phyloP scores from a whole-genome alignment of 495 filamentous ascomycete genomes.

The Collariella sp. region DNA sequence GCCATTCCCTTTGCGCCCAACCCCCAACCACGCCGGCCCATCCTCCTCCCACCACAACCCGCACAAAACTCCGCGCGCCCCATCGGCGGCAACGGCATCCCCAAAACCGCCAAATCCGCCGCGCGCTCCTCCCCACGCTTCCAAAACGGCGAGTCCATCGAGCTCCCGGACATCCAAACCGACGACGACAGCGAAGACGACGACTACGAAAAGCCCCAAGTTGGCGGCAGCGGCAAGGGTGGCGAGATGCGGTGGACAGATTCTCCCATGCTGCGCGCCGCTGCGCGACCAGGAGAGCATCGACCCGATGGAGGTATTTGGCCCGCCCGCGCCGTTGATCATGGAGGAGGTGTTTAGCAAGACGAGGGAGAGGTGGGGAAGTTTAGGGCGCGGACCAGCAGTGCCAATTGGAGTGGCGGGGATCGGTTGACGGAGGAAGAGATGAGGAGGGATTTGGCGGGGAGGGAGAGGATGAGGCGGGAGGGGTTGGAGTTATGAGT shows the following conservation, averaged over 20 bases:
- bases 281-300: conserved; percentile 71
- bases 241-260: conserved; percentile 60
- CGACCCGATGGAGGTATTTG: conserved; percentile 84
- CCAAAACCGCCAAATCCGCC: conserved; percentile 43
- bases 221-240: conserved; percentile 46
- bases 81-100: conserved; percentile 29
- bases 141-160: conserved; percentile 70
- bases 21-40: conserved; percentile 42
- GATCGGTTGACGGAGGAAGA: conserved; percentile 88
- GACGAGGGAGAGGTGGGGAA: conserved; percentile 71
- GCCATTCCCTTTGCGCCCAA: conserved; percentile 81
- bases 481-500: conserved; percentile 79
- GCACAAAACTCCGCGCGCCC: conserved; percentile 45
- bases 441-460: conserved; percentile 68
- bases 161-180: conserved; percentile 80
- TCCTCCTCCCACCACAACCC: conserved; percentile 41
- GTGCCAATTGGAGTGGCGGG: conserved; percentile 83
- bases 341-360: conserved; percentile 93
- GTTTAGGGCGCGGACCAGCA: conserved; percentile 81
- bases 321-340: conserved; percentile 71
- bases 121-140: conserved; percentile 68
- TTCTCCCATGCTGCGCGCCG: conserved; percentile 61
- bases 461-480: conserved; percentile 66
- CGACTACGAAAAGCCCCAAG: no score
- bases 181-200: conserved; percentile 75